A percentile compares a stretch with the other conserved stretches of the same genome.
These are phyloP conservation scores for Russula compacta DNA, from an alignment of 768 basidiomycete species.

Conservation along the genomic window DNA sequence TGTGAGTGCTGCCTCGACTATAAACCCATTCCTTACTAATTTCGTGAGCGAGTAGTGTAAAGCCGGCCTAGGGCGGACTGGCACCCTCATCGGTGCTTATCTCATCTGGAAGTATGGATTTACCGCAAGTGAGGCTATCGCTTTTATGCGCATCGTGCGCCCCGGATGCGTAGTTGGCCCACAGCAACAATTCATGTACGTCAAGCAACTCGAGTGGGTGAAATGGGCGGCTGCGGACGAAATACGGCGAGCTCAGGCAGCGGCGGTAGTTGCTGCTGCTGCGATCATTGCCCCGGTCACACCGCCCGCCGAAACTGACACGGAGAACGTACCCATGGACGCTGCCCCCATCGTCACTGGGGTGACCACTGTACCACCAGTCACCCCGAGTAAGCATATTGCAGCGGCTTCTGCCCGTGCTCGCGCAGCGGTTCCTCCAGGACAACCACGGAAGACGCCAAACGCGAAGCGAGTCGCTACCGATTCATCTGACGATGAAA, in stretches of 20 bases:
- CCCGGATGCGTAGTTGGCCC: slow-evolving; percentile 91
- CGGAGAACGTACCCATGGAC: slow-evolving; percentile 33
- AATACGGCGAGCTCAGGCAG: slow-evolving; percentile 42
- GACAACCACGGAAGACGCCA: slow-evolving; percentile 84
- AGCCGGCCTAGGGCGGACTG: slow-evolving; percentile 93
- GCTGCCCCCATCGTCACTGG: slow-evolving; percentile 17
- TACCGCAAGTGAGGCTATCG: slow-evolving; percentile 91
- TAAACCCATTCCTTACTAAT: slow-evolving; percentile 9
- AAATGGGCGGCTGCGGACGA: slow-evolving; percentile 91
- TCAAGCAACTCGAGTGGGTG: slow-evolving; percentile 89
- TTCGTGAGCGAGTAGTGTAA: slow-evolving; percentile 55
- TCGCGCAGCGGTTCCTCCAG: slow-evolving; percentile 63
- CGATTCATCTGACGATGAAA: slow-evolving; percentile 60
- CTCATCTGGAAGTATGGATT: slow-evolving; percentile 99
- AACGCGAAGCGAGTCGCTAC: slow-evolving; percentile 59
- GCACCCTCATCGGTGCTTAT: slow-evolving; percentile 95
- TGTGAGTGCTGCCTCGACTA: slow-evolving; percentile 38
- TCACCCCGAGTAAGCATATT: slow-evolving; percentile 74
- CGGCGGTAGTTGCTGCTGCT: slow-evolving; percentile 30
- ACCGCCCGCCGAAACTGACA: slow-evolving; percentile 70
- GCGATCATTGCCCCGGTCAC: slow-evolving; percentile 64
- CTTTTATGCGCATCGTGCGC: slow-evolving; percentile 95
- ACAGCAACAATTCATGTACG: slow-evolving; percentile 91
- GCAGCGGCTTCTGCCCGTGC: slow-evolving; percentile 63
- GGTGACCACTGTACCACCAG: slow-evolving; percentile 45